Conservation (phyloP, 331 rosid genomes). For the Arachis monticola region DNA sequence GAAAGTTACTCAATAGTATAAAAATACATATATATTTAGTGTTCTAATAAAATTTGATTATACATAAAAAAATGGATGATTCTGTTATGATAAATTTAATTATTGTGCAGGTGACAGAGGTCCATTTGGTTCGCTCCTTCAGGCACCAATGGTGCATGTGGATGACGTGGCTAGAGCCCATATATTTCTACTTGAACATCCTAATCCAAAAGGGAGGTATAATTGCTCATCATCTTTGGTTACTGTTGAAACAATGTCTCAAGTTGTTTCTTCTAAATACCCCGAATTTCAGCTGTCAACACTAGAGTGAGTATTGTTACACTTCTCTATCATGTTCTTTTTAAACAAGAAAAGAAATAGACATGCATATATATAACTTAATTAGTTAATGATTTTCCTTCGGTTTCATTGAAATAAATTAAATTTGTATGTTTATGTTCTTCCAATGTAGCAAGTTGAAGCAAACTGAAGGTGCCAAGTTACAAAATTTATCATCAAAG, state of each 20-base stretch:
- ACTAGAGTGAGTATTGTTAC: slow-evolving; percentile 35
- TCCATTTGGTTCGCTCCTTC: too few species aligned
- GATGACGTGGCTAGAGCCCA: slow-evolving; percentile 29
- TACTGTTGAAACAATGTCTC: slow-evolving; percentile 40
- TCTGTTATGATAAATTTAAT: too few species aligned
- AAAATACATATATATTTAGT: too few species aligned
- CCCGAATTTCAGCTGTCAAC: slow-evolving; percentile 40
- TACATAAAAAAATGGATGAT: too few species aligned
- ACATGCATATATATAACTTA: too few species aligned
- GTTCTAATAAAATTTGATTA: too few species aligned
- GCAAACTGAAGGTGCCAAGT: background rate
- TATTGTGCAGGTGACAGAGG: background rate
- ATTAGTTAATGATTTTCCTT: background rate
- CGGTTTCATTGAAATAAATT: background rate
- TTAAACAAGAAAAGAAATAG: too few species aligned
- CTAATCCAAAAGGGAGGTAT: slow-evolving; percentile 52
- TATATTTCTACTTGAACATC: slow-evolving; percentile 43
- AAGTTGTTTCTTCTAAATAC: slow-evolving; percentile 43
- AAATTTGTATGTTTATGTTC: background rate
- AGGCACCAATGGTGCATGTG: slow-evolving; percentile 41
- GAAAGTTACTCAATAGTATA: too few species aligned
- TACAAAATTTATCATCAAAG: slow-evolving; percentile 44
- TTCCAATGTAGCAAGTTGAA: slow-evolving; percentile 35
- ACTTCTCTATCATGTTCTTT: background rate
- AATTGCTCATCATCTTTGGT: slow-evolving; percentile 31